Conservation (phyloP, 495 filamentous ascomycete species). For the Glarea lozoyensis region DNA sequence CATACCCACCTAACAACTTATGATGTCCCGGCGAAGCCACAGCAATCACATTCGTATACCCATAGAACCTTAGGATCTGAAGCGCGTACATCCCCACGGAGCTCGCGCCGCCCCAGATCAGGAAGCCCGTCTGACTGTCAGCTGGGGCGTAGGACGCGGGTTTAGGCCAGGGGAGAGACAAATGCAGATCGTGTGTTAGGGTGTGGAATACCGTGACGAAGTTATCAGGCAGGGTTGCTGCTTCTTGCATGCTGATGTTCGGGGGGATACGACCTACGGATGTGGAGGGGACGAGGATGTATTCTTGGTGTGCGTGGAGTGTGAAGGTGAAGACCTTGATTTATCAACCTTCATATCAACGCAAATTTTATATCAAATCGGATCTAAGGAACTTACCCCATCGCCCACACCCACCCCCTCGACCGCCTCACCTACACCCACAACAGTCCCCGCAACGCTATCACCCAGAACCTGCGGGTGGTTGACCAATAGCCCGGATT, state of each 20-base stretch:
- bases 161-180: constrained; percentile 40
- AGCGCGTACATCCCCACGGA: constrained; percentile 40
- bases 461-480: constrained; percentile 29
- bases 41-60: constrained; percentile 37
- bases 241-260: constrained; percentile 29
- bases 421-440: constrained; percentile 31
- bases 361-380: too few relatives aligned
- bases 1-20: constrained; percentile 27
- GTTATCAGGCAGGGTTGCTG: constrained; percentile 41
- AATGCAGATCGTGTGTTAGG: constrained; percentile 30
- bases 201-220: constrained; percentile 43
- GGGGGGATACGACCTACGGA: background rate
- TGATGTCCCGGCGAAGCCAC: constrained; percentile 38
- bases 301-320: constrained; percentile 36
- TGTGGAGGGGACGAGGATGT: constrained; percentile 20
- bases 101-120: constrained; percentile 46
- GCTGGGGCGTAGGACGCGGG: constrained; percentile 24
- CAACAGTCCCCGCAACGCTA: constrained; percentile 33
- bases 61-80: constrained; percentile 40
- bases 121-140: constrained; percentile 24
- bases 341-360: background rate
- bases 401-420: constrained; percentile 32
- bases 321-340: constrained; percentile 39
- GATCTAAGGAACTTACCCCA: constrained; percentile 2
- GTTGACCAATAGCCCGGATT: constrained; percentile 36